Base-by-base conservation (phyloP, 106 monocot species). In the Platanthera guangdongensis region DNA sequence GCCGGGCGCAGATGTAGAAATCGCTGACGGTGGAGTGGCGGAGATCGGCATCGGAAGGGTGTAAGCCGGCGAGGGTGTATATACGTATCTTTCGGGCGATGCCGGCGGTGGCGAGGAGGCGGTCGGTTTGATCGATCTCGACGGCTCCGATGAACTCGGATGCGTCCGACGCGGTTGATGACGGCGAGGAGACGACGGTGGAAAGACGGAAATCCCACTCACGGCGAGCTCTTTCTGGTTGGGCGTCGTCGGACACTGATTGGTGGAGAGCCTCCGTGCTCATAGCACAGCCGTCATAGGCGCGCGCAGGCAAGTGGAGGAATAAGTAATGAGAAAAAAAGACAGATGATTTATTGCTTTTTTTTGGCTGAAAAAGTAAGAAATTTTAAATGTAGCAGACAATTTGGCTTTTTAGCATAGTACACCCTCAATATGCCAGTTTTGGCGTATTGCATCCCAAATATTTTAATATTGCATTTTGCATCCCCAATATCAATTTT, bases 141-240 rank as follows among this genome's bases (percentile, higher is more conserved):
- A 96, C 51, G 51, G 93, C 82, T 45, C 96, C 96, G 71, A 93
- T 81, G 53, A 77, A 73, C 82, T 96, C 93, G 18, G 96, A 89
- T 13, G 74, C 80, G 5, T 52, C 55, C 7, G 72, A 45, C 0
- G 22, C 11, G 13, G 75, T 22, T 6, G 82, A 6, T 14, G 79
- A 8, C 0, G 82, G 71, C 1, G 85, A 77, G 53, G 87, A 68
- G 60, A 93, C 76, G 57, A 80, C 78, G 39, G 93, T 30, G 49
- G 80, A 78, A 55, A 93, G 87, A 4, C 22, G 76, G 89, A 97
- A 97, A 62, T 91, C 78, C 96, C 96, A 97, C 49, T 89, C 87
- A 9, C 76, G 77, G 4, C 82, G 78, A 30, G 90, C 75, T 52
- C 48, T 69, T 28, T 78, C 80, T 54, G 60, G 51, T 7, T 73